phyloP scores from a whole-genome alignment of 2,329 filamentous ascomycete genomes.

The Aciculosporium take region DNA sequence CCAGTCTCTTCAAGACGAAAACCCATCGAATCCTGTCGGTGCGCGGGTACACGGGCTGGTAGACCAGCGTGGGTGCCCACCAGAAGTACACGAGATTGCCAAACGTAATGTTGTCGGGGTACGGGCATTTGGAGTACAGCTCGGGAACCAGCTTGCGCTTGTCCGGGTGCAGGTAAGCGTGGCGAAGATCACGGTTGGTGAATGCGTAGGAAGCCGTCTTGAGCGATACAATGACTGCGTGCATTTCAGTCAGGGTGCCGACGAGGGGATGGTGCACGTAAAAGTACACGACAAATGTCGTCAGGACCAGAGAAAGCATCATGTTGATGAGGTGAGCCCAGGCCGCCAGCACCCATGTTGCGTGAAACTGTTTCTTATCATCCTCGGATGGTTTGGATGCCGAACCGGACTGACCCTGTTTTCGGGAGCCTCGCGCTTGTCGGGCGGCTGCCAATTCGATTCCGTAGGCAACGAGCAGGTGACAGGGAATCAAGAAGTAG shows the following conservation, averaged over 20 bases:
- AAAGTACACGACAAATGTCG: slow-evolving; percentile 78
- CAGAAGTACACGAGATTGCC: slow-evolving; percentile 87
- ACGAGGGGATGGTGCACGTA: slow-evolving; percentile 87
- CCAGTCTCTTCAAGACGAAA: slow-evolving; percentile 72
- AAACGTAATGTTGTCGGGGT: slow-evolving; percentile 82
- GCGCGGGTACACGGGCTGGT: slow-evolving; percentile 91
- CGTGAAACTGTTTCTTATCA: slow-evolving; percentile 51
- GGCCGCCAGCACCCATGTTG: slow-evolving; percentile 68
- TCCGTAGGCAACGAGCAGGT: slow-evolving; percentile 77
- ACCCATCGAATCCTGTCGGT: slow-evolving; percentile 69
- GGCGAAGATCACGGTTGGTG: slow-evolving; percentile 87
- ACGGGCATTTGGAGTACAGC: slow-evolving; percentile 70
- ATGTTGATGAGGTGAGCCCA: slow-evolving; percentile 74
- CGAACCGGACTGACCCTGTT: slow-evolving; percentile 36
- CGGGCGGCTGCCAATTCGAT: slow-evolving; percentile 75
- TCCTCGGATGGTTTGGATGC: slow-evolving; percentile 33
- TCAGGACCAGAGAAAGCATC: slow-evolving; percentile 63
- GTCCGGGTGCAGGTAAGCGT: slow-evolving; percentile 70
- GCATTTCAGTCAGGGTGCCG: slow-evolving; percentile 77
- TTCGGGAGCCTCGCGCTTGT: slow-evolving; percentile 57
- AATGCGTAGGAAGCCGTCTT: slow-evolving; percentile 94
- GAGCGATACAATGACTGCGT: slow-evolving; percentile 89
- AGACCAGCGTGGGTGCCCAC: slow-evolving; percentile 93
- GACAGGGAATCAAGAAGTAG: slow-evolving; percentile 78
- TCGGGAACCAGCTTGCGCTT: slow-evolving; percentile 59